Percentiles rank a stretch among this genome's conserved stretches.
phyloP scores from a whole-genome alignment of 2,329 filamentous ascomycete genomes.

The Dothistroma septosporum region DNA sequence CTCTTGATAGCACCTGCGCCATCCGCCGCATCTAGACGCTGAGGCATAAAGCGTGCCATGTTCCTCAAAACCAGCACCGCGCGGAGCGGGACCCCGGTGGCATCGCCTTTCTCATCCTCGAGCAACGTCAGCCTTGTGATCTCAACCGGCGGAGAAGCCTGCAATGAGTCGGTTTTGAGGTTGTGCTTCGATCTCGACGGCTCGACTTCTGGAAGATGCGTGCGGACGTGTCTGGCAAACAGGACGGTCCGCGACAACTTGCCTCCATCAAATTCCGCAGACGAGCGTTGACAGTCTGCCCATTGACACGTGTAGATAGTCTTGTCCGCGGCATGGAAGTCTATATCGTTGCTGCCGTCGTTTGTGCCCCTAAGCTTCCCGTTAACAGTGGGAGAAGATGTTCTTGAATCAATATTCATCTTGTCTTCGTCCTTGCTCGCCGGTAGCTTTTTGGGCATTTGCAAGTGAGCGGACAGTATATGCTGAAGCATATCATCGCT shows the following conservation, averaged over 20 bases:
- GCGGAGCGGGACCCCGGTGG: constrained; percentile 73
- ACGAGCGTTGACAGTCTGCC: constrained; percentile 60
- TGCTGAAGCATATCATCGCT: constrained; percentile 68
- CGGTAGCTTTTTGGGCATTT: constrained; percentile 51
- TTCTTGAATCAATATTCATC: constrained; percentile 39
- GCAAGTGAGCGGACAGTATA: constrained; percentile 61
- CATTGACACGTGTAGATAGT: constrained; percentile 60
- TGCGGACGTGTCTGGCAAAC: constrained; percentile 57
- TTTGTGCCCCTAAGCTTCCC: constrained; percentile 21
- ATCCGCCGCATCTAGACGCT: constrained; percentile 14
- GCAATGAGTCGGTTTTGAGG: constrained; percentile 14
- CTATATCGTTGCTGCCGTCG: constrained; percentile 16
- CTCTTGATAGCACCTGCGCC: constrained; percentile 13
- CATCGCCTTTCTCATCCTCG: constrained; percentile 51
- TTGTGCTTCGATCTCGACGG: constrained; percentile 30
- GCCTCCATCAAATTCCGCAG: constrained; percentile 27
- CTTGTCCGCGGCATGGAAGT: constrained; percentile 30
- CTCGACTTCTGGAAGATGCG: constrained; percentile 55
- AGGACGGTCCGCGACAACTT: constrained; percentile 24
- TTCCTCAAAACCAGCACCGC: constrained; percentile 75
- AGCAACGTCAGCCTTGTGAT: constrained; percentile 44
- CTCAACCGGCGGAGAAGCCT: constrained; percentile 15
- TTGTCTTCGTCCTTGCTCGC: constrained; percentile 42
- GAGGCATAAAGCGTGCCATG: constrained; percentile 55
- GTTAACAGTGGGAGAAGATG: constrained; percentile 14